Conservation (phyloP, 2,329 filamentous ascomycete genomes). For the Colletotrichum sp. region DNA sequence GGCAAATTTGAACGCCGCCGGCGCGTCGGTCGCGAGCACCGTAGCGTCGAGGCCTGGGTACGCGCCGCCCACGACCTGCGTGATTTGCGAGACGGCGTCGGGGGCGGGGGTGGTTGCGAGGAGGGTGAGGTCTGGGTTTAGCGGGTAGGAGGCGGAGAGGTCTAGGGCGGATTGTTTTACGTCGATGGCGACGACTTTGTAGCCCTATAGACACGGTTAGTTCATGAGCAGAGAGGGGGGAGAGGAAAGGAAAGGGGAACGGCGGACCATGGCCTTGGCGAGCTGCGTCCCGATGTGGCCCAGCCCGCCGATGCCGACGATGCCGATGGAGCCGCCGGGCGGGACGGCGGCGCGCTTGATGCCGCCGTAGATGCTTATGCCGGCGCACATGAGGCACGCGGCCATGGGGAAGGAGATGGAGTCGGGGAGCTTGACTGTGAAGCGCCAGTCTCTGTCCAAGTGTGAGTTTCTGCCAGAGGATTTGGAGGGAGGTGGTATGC, state of each 20-base stretch:
- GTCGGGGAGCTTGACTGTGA: conserved; percentile 15
- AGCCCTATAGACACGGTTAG: neutral
- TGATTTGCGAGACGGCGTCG: conserved; percentile 21
- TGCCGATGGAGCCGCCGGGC: conserved; percentile 7
- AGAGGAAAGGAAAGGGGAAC: no score
- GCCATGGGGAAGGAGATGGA: neutral
- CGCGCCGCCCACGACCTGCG: neutral
- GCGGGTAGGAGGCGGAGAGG: neutral
- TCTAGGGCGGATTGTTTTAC: conserved; percentile 13
- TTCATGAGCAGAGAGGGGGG: neutral
- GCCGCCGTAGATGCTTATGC: conserved; percentile 19
- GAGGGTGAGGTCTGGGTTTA: conserved; percentile 24
- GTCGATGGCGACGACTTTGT: conserved; percentile 16
- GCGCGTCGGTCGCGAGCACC: conserved; percentile 21
- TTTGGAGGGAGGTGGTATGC: neutral
- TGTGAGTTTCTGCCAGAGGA: neutral
- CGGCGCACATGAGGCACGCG: conserved; percentile 20
- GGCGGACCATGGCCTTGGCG: conserved; percentile 17
- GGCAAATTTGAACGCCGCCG: conserved; percentile 13
- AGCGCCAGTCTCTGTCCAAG: neutral
- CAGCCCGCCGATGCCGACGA: conserved; percentile 17
- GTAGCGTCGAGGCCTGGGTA: conserved; percentile 20
- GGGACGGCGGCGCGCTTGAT: conserved; percentile 13
- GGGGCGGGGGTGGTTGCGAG: conserved; percentile 27
- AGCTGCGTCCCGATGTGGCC: conserved; percentile 19